Conservation (phyloP, 2,329 filamentous ascomycete species). For the Aaosphaeria pasadenensis region DNA sequence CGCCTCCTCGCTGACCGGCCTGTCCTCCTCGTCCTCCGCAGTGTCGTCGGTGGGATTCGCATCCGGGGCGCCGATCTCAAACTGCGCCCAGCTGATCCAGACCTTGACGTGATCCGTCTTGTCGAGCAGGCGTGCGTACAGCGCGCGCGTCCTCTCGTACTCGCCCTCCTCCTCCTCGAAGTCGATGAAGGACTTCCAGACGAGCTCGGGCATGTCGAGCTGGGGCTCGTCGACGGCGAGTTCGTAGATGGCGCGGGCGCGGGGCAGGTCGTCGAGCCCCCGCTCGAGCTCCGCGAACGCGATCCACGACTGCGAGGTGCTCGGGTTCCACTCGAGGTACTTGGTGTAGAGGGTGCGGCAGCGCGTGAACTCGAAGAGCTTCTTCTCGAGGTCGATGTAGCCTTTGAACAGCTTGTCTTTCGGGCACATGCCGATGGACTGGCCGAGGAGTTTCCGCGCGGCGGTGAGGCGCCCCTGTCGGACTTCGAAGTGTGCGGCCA, state of each 20-base stretch:
- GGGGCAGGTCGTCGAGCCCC: slow-evolving; percentile 83
- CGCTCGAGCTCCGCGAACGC: slow-evolving; percentile 92
- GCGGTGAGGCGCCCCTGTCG: slow-evolving; percentile 76
- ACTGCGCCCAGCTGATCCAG: slow-evolving; percentile 98
- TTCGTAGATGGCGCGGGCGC: slow-evolving; percentile 87
- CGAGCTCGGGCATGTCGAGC: slow-evolving; percentile 93
- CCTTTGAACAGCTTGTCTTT: slow-evolving; percentile 94
- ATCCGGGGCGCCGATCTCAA: slow-evolving; percentile 92
- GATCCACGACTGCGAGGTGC: slow-evolving; percentile 94
- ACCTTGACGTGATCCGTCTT: slow-evolving; percentile 99
- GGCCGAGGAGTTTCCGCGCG: slow-evolving; percentile 85
- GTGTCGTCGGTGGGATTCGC: slow-evolving; percentile 48
- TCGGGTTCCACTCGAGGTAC: slow-evolving; percentile 85
- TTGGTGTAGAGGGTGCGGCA: slow-evolving; percentile 93
- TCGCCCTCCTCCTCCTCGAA: slow-evolving; percentile 96
- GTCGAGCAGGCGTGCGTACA: slow-evolving; percentile 87
- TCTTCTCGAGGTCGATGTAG: slow-evolving; percentile 89
- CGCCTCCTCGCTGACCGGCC: slow-evolving; percentile 72
- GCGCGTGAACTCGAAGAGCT: slow-evolving; percentile 88
- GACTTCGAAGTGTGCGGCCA: slow-evolving; percentile 91
- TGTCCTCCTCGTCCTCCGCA: slow-evolving; percentile 58
- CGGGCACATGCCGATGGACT: slow-evolving; percentile 88
- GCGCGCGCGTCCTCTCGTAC: slow-evolving; percentile 73
- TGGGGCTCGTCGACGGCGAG: slow-evolving; percentile 77
- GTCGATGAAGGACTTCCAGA: slow-evolving; percentile 98